Evolutionary conservation across 163 green algal genomes (phyloP).

Genomic region (Volvox carteri): DNA sequence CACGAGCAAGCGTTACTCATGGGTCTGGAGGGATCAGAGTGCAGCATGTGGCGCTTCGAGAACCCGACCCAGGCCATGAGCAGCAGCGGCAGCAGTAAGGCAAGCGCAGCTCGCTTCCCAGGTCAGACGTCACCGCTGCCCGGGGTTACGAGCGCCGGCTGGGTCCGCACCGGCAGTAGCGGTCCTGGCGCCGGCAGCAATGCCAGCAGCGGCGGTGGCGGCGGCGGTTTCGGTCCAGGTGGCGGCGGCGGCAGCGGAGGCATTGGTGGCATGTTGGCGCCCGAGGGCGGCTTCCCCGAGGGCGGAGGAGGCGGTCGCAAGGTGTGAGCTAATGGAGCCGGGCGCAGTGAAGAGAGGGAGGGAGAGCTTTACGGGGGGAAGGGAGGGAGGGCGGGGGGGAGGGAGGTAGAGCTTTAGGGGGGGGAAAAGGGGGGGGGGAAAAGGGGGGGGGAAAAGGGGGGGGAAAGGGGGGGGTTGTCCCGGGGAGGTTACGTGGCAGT

Average conservation of each 20-base stretch:
- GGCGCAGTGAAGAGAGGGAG: no score
- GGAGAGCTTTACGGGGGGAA: no score
- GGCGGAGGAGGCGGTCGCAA: not conserved
- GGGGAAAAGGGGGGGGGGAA: no score
- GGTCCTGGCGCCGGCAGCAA: not conserved
- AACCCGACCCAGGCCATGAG: not conserved
- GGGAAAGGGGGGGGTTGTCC: no score
- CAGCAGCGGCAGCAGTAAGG: not conserved
- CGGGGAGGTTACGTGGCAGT: no score
- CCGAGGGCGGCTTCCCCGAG: not conserved
- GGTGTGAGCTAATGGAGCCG: no score
- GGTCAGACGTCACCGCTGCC: no score
- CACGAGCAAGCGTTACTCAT: constrained; percentile 62
- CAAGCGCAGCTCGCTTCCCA: no score
- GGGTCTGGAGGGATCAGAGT: constrained; percentile 61
- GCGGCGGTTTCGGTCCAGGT: not conserved
- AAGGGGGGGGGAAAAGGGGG: no score
- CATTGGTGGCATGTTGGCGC: not conserved
- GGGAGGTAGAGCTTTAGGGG: no score
- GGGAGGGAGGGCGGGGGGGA: no score
- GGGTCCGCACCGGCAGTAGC: not conserved
- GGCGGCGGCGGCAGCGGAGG: not conserved
- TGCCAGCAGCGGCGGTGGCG: not conserved
- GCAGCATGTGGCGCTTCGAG: constrained; percentile 61
- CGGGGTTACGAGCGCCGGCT: no score